Percentiles rank a stretch among this genome's conserved stretches.
These are phyloP conservation scores for Lathyrus tuberosus DNA, from an alignment of 306 rosid species.

Conservation along the genomic window DNA sequence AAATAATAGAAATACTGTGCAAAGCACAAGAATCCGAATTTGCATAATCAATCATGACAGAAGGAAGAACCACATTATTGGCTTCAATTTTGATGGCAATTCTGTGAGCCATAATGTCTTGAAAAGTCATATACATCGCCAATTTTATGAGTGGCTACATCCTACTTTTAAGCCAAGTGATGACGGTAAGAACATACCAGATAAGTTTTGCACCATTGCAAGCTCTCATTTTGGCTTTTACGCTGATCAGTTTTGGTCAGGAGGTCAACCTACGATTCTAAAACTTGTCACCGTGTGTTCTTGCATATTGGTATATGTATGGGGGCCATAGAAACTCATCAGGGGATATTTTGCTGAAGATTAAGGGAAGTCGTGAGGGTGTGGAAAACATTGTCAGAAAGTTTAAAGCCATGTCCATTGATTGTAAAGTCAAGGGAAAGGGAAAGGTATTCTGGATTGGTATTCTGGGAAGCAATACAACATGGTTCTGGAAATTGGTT, in stretches of 20 bases:
- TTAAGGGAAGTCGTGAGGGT: constrained; percentile 79
- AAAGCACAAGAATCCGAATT: too few relatives aligned
- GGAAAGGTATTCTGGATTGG: constrained; percentile 89
- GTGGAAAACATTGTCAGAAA: constrained; percentile 65
- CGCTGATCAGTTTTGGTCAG: constrained; percentile 91
- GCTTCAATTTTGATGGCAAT: too few relatives aligned
- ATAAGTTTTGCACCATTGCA: constrained; percentile 62
- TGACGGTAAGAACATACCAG: constrained; percentile 55
- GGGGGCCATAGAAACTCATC: constrained; percentile 70
- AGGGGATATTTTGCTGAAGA: constrained; percentile 77
- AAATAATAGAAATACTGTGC: too few relatives aligned
- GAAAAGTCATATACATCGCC: constrained; percentile 66
- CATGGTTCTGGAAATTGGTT: constrained; percentile 76
- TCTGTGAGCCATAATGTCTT: constrained; percentile 55
- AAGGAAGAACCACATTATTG: too few relatives aligned
- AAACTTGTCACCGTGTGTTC: constrained; percentile 85
- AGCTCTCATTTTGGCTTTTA: constrained; percentile 79
- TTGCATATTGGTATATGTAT: constrained; percentile 96
- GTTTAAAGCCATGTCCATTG: constrained; percentile 68
- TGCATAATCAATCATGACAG: too few relatives aligned
- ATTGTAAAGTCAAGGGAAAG: constrained; percentile 80
- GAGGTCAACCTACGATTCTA: constrained; percentile 67
- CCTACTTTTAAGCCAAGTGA: constrained; percentile 66
- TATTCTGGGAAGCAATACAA: constrained; percentile 67
- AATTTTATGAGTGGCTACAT: constrained; percentile 89